Evolutionary conservation across 1,284 basidiomycete genomes (phyloP).

Genomic region (Puccinia sorghi): DNA sequence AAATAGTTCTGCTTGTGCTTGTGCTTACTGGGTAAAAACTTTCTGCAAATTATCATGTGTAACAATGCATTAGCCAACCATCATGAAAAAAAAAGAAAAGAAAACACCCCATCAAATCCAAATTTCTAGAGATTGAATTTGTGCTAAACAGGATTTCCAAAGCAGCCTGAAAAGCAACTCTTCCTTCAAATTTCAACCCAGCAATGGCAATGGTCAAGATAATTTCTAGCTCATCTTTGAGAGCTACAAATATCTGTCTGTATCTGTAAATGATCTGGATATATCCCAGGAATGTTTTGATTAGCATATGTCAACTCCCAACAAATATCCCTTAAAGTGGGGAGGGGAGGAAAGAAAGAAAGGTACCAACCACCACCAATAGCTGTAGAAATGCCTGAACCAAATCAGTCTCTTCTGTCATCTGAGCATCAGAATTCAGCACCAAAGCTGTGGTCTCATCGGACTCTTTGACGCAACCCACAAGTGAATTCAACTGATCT

Average conservation of each 20-base stretch:
- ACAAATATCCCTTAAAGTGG: not conserved
- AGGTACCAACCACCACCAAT: slow-evolving; percentile 42
- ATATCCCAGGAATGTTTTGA: not conserved
- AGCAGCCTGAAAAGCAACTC: slow-evolving; percentile 32
- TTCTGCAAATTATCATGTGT: not conserved
- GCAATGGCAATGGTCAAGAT: slow-evolving; percentile 27
- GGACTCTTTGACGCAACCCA: slow-evolving; percentile 43
- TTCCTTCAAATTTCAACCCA: slow-evolving; percentile 26
- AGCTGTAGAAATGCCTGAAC: slow-evolving; percentile 55
- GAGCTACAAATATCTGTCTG: slow-evolving; percentile 16
- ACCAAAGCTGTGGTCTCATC: slow-evolving; percentile 4
- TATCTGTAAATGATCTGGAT: slow-evolving; percentile 30
- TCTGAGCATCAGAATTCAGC: slow-evolving; percentile 51
- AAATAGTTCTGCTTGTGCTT: slow-evolving; percentile 26
- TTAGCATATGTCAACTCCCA: not conserved
- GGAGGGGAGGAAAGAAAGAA: not conserved
- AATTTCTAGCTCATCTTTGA: slow-evolving; percentile 21
- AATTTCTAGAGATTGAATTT: not conserved
- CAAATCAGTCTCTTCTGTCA: slow-evolving; percentile 55
- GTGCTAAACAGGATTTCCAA: slow-evolving; percentile 35
- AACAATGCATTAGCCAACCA: not conserved
- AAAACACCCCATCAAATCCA: not conserved
- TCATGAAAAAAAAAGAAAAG: not conserved
- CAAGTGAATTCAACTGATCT: slow-evolving; percentile 18
- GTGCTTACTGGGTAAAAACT: slow-evolving; percentile 22